Base-by-base conservation (phyloP, 495 filamentous ascomycete genomes). In the Penicillium taxi region DNA sequence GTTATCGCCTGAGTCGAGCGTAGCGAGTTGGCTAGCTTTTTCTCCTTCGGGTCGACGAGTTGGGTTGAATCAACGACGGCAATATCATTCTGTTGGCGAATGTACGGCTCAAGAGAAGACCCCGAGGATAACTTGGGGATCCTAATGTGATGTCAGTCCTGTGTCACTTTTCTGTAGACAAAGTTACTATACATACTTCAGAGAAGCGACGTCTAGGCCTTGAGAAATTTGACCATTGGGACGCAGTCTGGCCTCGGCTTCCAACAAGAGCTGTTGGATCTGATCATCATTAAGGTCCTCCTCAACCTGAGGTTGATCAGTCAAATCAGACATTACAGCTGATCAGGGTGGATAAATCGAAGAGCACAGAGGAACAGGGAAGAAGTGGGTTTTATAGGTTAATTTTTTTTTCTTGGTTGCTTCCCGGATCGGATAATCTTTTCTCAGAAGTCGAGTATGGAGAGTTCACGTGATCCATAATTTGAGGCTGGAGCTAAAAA, bases 161-260 rank as follows among this genome's bases (percentile, higher is more conserved):
- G 5, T 24, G 22, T 13, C n/a, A n/a, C n/a, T n/a, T n/a, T n/a
- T n/a, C n/a, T n/a, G n/a, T n/a, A n/a, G n/a, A n/a, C n/a, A 11
- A 6, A 20, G 0, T 14, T 11, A 18, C 5, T 13, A 16, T 21
- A 39, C 45, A 42, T 52, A 63, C 57, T 37, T 47, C 17, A 51
- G 13, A 14, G 45, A 44, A 28, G 42, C 24, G 6, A 25, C 14
- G 20, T 55, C 48, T 6, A 34, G 20, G 29, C 17, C 36, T 26
- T 32, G 21, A 21, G 39, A 13, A 17, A 33, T 6, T 14, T 42
- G 35, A 6, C 37, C 37, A n/a, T 50, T 38, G 9, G 50, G 46
- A 38, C 58, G 70, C 42, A 86, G 59, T 31, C 80, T 67, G 38
- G 59, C 50, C 48, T 82, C 77, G 22, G 82, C 82, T 58, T 81